These are phyloP conservation scores for Lachnellula arida DNA, from an alignment of 2,329 filamentous ascomycete species.

Conservation along the genomic window DNA sequence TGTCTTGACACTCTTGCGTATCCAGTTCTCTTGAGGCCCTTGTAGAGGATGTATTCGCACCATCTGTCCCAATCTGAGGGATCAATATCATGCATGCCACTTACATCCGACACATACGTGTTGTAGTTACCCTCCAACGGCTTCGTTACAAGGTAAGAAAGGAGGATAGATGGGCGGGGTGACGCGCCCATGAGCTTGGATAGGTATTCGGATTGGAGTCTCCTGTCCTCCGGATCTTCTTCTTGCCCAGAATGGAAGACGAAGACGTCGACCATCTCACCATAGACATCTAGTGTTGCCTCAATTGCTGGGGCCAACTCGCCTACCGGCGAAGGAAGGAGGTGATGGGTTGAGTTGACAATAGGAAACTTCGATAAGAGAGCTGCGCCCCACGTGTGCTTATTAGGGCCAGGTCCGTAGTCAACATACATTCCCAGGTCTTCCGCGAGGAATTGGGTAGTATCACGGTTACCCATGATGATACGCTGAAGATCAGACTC, in stretches of 20 bases:
- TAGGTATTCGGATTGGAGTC: conserved; percentile 82
- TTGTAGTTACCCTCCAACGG: conserved; percentile 94
- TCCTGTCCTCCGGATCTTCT: conserved; percentile 87
- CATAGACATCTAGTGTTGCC: conserved; percentile 92
- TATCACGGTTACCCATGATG: conserved; percentile 98
- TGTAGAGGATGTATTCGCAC: conserved; percentile 99
- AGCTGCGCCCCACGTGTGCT: conserved; percentile 95
- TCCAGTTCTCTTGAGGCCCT: conserved; percentile 75
- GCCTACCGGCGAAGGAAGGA: conserved; percentile 87
- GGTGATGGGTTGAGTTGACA: conserved; percentile 91
- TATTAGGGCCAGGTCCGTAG: conserved; percentile 95
- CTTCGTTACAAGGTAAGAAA: conserved; percentile 89
- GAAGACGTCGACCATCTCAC: conserved; percentile 83
- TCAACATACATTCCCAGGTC: conserved; percentile 99
- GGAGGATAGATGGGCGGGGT: conserved; percentile 73
- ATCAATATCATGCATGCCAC: conserved; percentile 95
- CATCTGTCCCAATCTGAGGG: conserved; percentile 90
- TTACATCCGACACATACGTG: conserved; percentile 80
- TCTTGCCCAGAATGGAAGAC: conserved; percentile 99
- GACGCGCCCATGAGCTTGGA: conserved; percentile 82
- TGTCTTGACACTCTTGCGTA: conserved; percentile 86
- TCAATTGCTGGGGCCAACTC: conserved; percentile 95
- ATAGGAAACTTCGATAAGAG: conserved; percentile 97
- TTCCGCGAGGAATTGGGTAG: conserved; percentile 90
- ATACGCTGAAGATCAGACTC: conserved; percentile 94